These are phyloP conservation scores for Globisporangium emineosum DNA, from an alignment of 352 stramenopile species.

Conservation along the genomic window DNA sequence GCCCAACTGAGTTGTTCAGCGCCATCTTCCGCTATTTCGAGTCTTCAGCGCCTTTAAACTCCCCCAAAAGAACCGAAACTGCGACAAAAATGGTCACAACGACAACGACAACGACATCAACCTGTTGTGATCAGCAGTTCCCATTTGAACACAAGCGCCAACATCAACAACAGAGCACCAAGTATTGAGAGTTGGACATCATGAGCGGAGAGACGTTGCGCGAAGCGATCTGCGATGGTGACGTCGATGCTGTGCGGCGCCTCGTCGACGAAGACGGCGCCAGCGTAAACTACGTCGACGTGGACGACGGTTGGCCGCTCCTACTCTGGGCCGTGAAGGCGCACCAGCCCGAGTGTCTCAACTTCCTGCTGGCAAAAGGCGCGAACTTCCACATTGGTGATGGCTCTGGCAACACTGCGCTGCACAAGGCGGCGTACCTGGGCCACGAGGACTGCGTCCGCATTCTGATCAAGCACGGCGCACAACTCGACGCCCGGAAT, in stretches of 20 bases:
- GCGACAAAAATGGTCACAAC: neutral
- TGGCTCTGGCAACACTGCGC: slow-evolving; percentile 33
- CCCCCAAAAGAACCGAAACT: neutral
- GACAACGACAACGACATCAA: too few relatives aligned
- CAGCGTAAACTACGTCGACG: slow-evolving; percentile 39
- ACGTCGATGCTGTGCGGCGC: slow-evolving; percentile 15
- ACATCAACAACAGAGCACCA: neutral
- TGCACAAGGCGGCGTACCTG: slow-evolving; percentile 49
- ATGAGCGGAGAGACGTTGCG: slow-evolving; percentile 38
- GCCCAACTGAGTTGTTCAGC: too few relatives aligned
- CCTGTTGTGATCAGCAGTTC: neutral
- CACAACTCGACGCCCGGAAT: slow-evolving; percentile 22
- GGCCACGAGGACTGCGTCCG: slow-evolving; percentile 28
- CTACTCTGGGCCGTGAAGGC: slow-evolving; percentile 43
- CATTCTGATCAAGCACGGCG: slow-evolving; percentile 31
- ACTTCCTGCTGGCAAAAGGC: slow-evolving; percentile 27
- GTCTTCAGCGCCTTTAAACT: neutral
- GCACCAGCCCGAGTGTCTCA: slow-evolving; percentile 26
- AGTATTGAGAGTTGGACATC: neutral
- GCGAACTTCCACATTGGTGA: slow-evolving; percentile 38
- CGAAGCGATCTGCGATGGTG: slow-evolving; percentile 40
- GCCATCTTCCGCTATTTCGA: neutral
- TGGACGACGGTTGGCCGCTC: slow-evolving; percentile 37
- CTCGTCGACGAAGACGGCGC: slow-evolving; percentile 27
- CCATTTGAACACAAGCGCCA: neutral